A percentile compares a stretch with the other conserved stretches of the same genome.
Conservation (phyloP, 192 early-diverging fungal genomes). For the Rhizoclosmatium sp. region DNA sequence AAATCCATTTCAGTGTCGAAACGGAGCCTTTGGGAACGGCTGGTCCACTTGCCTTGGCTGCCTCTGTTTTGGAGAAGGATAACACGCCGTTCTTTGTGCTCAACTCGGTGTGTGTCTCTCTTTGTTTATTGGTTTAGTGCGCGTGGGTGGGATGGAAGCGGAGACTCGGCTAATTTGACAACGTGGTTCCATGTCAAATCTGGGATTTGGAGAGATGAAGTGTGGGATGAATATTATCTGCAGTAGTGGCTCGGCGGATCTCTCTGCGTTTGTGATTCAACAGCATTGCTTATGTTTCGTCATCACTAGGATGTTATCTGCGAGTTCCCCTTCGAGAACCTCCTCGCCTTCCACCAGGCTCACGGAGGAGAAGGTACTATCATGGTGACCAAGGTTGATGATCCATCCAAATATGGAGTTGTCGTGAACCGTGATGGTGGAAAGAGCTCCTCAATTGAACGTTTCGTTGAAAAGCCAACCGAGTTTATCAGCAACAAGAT, state of each 20-base stretch:
- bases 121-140: background rate
- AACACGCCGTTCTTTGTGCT: slow-evolving; percentile 97
- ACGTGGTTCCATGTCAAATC: background rate
- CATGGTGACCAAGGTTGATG: slow-evolving; percentile 95
- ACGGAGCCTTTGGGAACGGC: slow-evolving; percentile 66
- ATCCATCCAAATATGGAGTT: slow-evolving; percentile 99
- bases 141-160: background rate
- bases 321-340: slow-evolving; percentile 91
- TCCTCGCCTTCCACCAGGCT: slow-evolving; percentile 86
- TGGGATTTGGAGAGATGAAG: background rate
- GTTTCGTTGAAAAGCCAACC: slow-evolving; percentile 98
- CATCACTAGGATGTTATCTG: slow-evolving; percentile 78
- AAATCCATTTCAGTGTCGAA: slow-evolving; percentile 65
- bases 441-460: slow-evolving; percentile 77
- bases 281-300: too few relatives aligned
- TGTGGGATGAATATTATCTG: background rate
- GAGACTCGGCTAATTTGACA: background rate
- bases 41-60: slow-evolving; percentile 62
- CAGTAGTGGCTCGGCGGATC: too few relatives aligned
- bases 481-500: slow-evolving; percentile 96
- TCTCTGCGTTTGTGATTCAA: too few relatives aligned
- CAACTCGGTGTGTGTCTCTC: slow-evolving; percentile 63
- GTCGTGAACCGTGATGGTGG: slow-evolving; percentile 78
- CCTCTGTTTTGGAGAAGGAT: slow-evolving; percentile 64
- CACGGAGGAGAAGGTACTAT: slow-evolving; percentile 97